Evolutionary conservation across 495 filamentous ascomycete genomes (phyloP), one percentile per base, ranked within the genome.

Genomic region (Hyaloscypha variabilis): DNA sequence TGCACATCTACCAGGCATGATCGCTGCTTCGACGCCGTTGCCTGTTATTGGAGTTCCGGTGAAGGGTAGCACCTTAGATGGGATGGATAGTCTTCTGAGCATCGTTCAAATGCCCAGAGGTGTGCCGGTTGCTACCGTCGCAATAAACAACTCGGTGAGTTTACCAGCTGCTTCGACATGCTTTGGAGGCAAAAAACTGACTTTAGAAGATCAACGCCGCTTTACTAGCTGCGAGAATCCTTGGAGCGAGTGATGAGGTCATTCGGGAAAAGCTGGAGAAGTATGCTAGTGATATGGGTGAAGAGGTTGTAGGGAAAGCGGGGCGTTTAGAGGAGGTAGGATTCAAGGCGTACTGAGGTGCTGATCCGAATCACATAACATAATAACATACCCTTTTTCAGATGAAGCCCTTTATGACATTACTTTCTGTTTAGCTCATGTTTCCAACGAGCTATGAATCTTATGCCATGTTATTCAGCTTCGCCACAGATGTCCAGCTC

Each of bases 1-100:
- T 1, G 94, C 94, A 14, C 92, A 96, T 76, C 79, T 97, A 6
- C 95, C 94, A 10, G 94, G 96, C 46, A 98, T 98, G 95, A 80
- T 91, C 11, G 90, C 94, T 2, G 89, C 91, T 14, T 87, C 90
- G 76, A 95, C 92, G 13, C 84, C 87, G n/a, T 82, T 98, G 34
- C 95, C 94, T 0, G 94, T 97, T 17, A 94, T 98, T 63, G 95
- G 96, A 17, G 86, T 97, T 1, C 95, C 96, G 0, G 89, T 99
- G 23, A 95, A 91, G 78, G 92, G 90, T 3, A 94, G 88, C 66
- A 85, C 88, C 8, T 76, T 96, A 49, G 95, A 97, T 75, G 94
- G 96, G 34, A 83, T 94, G 63, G 96, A 99, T 73, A 94, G 91
- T 72, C 75, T 98, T 69, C 83, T 91, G 69, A 94, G 90, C 68